A percentile compares a stretch with the other conserved stretches of the same genome.
Conservation (phyloP, 75 land plant species). For the Chamaecyparis obtusa region DNA sequence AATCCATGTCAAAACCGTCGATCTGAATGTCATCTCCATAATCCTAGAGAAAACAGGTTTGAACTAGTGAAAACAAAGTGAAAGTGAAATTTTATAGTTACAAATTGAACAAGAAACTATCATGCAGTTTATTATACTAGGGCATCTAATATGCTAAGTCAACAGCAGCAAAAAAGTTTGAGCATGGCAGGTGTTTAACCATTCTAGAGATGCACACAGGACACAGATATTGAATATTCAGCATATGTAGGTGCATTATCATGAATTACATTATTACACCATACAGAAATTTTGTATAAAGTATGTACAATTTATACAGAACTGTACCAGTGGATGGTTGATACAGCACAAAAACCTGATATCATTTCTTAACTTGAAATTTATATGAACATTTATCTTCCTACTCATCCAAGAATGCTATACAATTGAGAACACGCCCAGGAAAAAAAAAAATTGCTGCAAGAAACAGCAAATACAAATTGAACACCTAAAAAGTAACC, state of each 20-base stretch:
- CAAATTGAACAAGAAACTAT: not conserved
- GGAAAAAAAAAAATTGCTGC: not conserved
- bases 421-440: not conserved
- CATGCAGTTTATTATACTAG: not conserved
- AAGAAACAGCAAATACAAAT: not conserved
- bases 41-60: slow-evolving; percentile 38
- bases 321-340: not conserved
- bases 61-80: not conserved
- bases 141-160: not conserved
- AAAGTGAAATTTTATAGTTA: not conserved
- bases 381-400: not conserved
- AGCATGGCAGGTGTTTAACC: not conserved
- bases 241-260: not conserved
- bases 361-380: not conserved
- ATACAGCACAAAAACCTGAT: not conserved
- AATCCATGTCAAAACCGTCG: slow-evolving; percentile 91
- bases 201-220: not conserved
- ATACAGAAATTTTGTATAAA: not conserved
- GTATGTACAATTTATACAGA: not conserved
- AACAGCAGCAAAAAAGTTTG: not conserved
- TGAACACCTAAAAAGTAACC: not conserved
- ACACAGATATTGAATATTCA: not conserved
- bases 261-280: not conserved
- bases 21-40: slow-evolving; percentile 71
- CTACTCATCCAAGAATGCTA: not conserved